These are phyloP conservation scores for Chlamydomonas sphaeroides DNA, from an alignment of 139 green algal species.

Conservation along the genomic window DNA sequence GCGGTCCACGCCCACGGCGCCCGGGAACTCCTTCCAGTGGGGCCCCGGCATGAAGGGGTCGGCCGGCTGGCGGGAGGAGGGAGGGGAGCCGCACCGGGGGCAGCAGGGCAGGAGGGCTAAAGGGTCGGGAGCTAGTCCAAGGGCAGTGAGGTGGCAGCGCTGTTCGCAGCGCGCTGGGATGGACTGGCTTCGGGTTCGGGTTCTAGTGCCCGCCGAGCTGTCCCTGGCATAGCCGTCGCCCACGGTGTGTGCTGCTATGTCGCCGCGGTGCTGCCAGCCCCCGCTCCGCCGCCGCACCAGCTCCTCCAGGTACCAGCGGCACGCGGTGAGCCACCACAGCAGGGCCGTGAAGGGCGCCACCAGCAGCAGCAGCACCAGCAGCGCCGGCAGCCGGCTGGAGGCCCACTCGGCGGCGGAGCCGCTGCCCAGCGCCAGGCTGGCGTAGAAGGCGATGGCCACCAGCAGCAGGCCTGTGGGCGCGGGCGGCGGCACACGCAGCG, in stretches of 20 bases:
- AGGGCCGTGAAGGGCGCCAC: slow-evolving; percentile 15
- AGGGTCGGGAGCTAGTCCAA: no score
- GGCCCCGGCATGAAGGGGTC: neutral
- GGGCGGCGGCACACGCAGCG: no score
- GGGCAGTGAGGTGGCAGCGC: no score
- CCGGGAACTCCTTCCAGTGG: neutral
- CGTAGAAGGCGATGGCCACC: slow-evolving; percentile 46
- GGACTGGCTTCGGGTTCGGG: no score
- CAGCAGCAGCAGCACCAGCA: slow-evolving; percentile 14
- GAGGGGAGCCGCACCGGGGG: neutral
- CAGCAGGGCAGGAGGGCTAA: no score
- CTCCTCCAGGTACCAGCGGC: slow-evolving; percentile 34
- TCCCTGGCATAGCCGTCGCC: no score
- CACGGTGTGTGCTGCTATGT: no score
- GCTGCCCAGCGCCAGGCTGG: slow-evolving; percentile 19
- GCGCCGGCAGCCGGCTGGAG: neutral
- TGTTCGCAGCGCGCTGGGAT: no score
- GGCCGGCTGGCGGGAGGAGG: neutral
- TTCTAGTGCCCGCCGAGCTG: no score
- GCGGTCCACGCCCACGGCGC: neutral
- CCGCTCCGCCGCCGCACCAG: no score
- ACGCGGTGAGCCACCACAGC: slow-evolving; percentile 44
- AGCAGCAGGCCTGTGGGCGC: slow-evolving; percentile 27
- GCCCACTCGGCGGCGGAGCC: neutral
- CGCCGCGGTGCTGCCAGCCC: no score